A percentile compares a stretch with the other conserved stretches of the same genome.
Evolutionary conservation across 441 rosid species (phyloP).

Genomic region (Syzygium malaccense): DNA sequence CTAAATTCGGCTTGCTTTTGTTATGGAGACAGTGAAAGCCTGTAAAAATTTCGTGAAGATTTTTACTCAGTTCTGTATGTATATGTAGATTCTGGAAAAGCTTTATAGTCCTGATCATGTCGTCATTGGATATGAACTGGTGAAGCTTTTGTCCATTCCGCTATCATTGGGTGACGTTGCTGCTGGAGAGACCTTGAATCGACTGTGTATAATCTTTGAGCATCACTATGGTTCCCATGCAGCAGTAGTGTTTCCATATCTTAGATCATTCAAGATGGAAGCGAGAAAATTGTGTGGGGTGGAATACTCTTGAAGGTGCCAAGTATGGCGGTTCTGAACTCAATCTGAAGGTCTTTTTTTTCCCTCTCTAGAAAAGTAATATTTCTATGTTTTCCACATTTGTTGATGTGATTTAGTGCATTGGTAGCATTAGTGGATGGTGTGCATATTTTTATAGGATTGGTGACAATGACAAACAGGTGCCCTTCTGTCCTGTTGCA

Average conservation of each 20-base stretch:
- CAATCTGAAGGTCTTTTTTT: neutral
- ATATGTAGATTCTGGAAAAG: constrained; percentile 56
- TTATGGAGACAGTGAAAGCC: neutral
- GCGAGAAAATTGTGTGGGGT: constrained; percentile 3
- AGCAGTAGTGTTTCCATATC: constrained; percentile 31
- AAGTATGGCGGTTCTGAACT: neutral
- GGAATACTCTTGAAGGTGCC: neutral
- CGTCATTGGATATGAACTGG: constrained; percentile 70
- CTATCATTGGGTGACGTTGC: constrained; percentile 31
- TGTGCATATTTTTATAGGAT: neutral
- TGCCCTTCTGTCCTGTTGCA: neutral
- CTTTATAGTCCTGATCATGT: constrained; percentile 57
- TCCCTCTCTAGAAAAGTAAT: neutral
- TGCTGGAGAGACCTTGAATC: constrained; percentile 33
- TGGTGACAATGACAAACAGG: neutral
- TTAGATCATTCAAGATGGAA: constrained; percentile 33
- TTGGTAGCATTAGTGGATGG: neutral
- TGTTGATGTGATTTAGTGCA: neutral
- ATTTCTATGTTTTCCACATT: neutral
- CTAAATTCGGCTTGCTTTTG: neutral
- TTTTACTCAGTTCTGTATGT: neutral
- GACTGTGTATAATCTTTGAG: constrained; percentile 28
- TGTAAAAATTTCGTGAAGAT: neutral
- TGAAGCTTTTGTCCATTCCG: constrained; percentile 68
- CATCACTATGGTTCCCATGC: constrained; percentile 58